Base-by-base conservation (phyloP, 2,329 filamentous ascomycete genomes). In the Colletotrichum scovillei region DNA sequence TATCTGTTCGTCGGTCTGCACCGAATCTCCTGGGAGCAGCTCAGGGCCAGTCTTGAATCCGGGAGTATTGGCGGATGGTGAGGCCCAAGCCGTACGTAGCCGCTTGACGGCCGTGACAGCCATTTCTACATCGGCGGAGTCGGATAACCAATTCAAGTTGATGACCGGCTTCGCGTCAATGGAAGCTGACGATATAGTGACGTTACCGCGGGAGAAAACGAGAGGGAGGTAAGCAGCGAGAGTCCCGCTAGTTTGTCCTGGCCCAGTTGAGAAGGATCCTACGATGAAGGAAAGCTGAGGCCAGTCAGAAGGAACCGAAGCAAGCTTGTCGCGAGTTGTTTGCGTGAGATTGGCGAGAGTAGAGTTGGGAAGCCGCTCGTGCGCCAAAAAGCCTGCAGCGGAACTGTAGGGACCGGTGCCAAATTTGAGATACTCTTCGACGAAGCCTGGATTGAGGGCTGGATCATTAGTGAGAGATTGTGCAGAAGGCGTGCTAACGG, bases 131-230 rank as follows among this genome's bases (percentile, higher is more conserved):
- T 89, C 88, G 1, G 81, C 78, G 9, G 82, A 81, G 11, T 83
- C 79, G 2, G 78, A 79, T 1, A 89, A 78, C 81, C 83, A 89
- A 74, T 85, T 85, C 1, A 85, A 84, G 73, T 87, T 80, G 71
- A 88, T 84, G 14, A 84, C 75, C 0, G 87, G 87, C 1, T 77
- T 76, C 0, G 52, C 7, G 24, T 83, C 81, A 0, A 79, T 82
- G 16, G 81, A 78, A n/a, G 77, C 64, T 0, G 81, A 83, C 0
- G 65, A 63, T n/a, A 88, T 80, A 0, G 82, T 84, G 1, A 88
- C 78, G 58, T 79, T 86, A 5, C 87, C 87, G 0, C 84, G 82
- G 0, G 85, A 87, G 38, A 72, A 72, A 11, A 69, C 65, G 6
- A 59, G n/a, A 3, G 69, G 69, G 0, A 81, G 72, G 4, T 85